Base-by-base conservation (phyloP, 2,329 filamentous ascomycete species). In the Aspergillus bombycis region DNA sequence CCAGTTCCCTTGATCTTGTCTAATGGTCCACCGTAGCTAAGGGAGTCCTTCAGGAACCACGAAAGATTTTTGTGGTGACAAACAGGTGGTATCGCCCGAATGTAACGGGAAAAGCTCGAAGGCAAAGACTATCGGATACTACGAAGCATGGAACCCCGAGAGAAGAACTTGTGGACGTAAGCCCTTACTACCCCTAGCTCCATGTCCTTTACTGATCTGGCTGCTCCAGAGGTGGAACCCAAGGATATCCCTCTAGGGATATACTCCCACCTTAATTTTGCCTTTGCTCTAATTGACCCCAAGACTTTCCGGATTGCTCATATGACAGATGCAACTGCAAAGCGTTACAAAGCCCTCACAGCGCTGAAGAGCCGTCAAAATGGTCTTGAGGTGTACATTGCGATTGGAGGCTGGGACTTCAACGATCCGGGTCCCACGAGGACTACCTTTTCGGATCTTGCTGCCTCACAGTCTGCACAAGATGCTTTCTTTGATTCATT, bases 221-320 rank as follows among this genome's bases (percentile, higher is more conserved):
- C 46, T 11, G 28, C 48, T 52, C 48, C 9, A 58, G 65, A 57
- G 19, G 60, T 70, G 50, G 56, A 38, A 11, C 68, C 71, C 0
- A 57, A 69, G 28, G 55, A 70, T 26, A 68, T 72, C 50, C 68
- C 68, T 10, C 58, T 67, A 30, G 71, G 63, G 32, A 48, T 67
- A 28, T 73, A 74, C 16, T 72, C 65, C 0, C 70, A 78, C 52
- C 43, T 79, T 56, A 79, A 78, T 63, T 78, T 73, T 45, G 78
- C 82, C 0, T 84, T 83, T 63, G 79, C 76, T 2, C 75, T 74
- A 16, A 78, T 84, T 55, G 73, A 83, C 45, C 79, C 81, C 0
- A 57, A 53, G 0, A 75, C 73, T 1, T 82, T 71, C 54, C 60
- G 65, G 0, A 62, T 73, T 3, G 58, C 62, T 0, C 71, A 78